Evolutionary conservation across 805 yeast genomes (phyloP).

Genomic region (Cyberlindnera saturnus): DNA sequence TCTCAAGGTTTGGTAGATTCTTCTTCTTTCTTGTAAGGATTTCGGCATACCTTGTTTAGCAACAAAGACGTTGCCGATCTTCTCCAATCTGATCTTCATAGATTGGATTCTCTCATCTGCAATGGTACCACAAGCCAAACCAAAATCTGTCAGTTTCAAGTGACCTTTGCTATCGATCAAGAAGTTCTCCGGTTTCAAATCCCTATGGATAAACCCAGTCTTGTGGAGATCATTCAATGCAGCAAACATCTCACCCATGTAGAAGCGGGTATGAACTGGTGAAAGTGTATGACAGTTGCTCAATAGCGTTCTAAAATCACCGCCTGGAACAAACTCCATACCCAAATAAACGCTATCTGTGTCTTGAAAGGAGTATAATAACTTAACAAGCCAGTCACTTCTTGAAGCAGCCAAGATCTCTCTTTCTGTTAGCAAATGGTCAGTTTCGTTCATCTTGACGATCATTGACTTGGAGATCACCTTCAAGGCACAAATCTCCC

Average conservation of each 20-base stretch:
- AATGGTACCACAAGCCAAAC: constrained; percentile 94
- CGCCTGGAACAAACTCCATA: constrained; percentile 99
- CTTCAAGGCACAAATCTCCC: constrained; percentile 92
- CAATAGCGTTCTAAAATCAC: constrained; percentile 91
- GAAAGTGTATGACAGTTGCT: constrained; percentile 89
- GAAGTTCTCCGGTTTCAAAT: constrained; percentile 92
- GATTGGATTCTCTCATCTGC: constrained; percentile 90
- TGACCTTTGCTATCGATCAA: constrained; percentile 87
- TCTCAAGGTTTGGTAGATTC: constrained; percentile 72
- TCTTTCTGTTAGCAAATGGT: constrained; percentile 93
- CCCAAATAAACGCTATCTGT: constrained; percentile 84
- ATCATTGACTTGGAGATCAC: constrained; percentile 82
- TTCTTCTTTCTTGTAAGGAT: constrained; percentile 81
- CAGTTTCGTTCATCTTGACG: constrained; percentile 87
- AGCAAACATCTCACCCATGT: constrained; percentile 92
- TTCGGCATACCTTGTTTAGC: constrained; percentile 51
- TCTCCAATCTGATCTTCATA: constrained; percentile 66
- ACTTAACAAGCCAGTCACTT: constrained; percentile 92
- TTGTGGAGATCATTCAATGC: constrained; percentile 92
- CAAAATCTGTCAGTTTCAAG: constrained; percentile 92
- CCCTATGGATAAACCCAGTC: constrained; percentile 94
- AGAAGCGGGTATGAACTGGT: constrained; percentile 94
- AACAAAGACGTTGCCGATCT: constrained; percentile 65
- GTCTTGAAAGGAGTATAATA: constrained; percentile 94
- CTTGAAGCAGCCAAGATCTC: constrained; percentile 95